Conservation (phyloP, 345 rosid genomes). For the Rhizophora mangle region DNA sequence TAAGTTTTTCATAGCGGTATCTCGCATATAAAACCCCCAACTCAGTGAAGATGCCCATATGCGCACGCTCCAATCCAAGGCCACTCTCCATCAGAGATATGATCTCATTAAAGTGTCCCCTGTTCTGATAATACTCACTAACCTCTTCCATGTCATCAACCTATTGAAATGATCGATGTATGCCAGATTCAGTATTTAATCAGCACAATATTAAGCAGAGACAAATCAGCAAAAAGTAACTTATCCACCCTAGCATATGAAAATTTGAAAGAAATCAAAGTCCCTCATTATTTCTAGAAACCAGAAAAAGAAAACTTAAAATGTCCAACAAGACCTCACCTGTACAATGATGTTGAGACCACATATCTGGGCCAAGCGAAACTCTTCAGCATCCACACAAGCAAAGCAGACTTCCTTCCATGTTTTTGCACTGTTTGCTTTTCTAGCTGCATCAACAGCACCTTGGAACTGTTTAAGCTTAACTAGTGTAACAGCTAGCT, state of each 20-base stretch:
- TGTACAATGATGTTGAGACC: constrained; percentile 88
- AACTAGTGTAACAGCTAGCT: constrained; percentile 87
- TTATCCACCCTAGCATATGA: no score
- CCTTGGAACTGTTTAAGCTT: constrained; percentile 90
- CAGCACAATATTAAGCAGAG: not conserved
- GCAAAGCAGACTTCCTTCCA: constrained; percentile 99
- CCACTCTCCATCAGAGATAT: constrained; percentile 99
- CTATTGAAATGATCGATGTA: constrained; percentile 29
- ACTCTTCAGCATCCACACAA: constrained; percentile 93
- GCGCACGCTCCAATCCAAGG: constrained; percentile 90
- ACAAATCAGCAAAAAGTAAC: no score
- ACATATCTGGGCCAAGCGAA: constrained; percentile 88
- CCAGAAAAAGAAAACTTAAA: not conserved
- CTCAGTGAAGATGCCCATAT: constrained; percentile 97
- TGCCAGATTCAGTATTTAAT: constrained; percentile 1
- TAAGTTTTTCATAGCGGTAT: constrained; percentile 88
- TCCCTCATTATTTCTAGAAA: not conserved
- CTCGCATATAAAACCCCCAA: constrained; percentile 95
- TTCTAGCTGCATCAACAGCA: constrained; percentile 97
- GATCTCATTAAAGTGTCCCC: constrained; percentile 89
- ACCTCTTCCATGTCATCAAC: constrained; percentile 97
- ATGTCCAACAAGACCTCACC: constrained; percentile 34
- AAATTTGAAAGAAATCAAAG: not conserved
- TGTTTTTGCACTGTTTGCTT: constrained; percentile 95
- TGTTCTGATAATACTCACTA: constrained; percentile 89